A percentile compares a stretch with the other conserved stretches of the same genome.
phyloP scores from a whole-genome alignment of 1,284 basidiomycete genomes.

The Binderoboletus segoi region DNA sequence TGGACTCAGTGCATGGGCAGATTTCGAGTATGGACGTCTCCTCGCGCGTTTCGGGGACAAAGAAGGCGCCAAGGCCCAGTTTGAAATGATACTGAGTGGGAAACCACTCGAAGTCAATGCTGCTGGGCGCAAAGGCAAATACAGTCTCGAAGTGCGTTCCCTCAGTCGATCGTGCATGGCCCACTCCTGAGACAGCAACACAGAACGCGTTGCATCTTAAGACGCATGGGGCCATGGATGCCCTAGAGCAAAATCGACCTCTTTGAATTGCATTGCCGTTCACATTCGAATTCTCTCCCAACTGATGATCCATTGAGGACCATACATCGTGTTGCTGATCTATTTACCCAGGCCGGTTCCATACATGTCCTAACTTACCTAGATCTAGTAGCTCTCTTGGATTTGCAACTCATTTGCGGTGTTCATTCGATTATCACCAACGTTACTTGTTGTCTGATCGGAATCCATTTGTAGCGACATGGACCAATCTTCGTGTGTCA shows the following conservation, averaged over 20 bases:
- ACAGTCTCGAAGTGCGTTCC: slow-evolving; percentile 37
- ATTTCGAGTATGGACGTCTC: slow-evolving; percentile 81
- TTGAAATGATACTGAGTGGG: slow-evolving; percentile 64
- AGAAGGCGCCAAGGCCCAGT: slow-evolving; percentile 60
- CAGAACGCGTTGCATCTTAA: slow-evolving; percentile 49
- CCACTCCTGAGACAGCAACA: background rate
- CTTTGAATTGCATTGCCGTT: slow-evolving; percentile 13
- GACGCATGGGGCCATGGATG: slow-evolving; percentile 47
- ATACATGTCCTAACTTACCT: slow-evolving; percentile 12
- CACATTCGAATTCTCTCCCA: background rate
- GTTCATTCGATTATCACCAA: too few species aligned
- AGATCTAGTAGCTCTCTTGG: slow-evolving; percentile 3
- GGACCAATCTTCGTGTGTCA: too few species aligned
- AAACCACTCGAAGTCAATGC: slow-evolving; percentile 55
- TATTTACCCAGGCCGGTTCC: slow-evolving; percentile 8
- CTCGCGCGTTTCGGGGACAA: slow-evolving; percentile 62
- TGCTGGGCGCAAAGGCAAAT: slow-evolving; percentile 47
- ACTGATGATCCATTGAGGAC: background rate
- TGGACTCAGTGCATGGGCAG: slow-evolving; percentile 34
- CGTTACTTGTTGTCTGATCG: too few species aligned
- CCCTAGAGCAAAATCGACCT: slow-evolving; percentile 35
- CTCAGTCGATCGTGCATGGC: background rate
- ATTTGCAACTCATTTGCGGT: background rate
- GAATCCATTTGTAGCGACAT: too few species aligned
- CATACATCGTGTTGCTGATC: slow-evolving; percentile 6